phyloP scores from a whole-genome alignment of 768 basidiomycete species.

The Grammothele lineata region DNA sequence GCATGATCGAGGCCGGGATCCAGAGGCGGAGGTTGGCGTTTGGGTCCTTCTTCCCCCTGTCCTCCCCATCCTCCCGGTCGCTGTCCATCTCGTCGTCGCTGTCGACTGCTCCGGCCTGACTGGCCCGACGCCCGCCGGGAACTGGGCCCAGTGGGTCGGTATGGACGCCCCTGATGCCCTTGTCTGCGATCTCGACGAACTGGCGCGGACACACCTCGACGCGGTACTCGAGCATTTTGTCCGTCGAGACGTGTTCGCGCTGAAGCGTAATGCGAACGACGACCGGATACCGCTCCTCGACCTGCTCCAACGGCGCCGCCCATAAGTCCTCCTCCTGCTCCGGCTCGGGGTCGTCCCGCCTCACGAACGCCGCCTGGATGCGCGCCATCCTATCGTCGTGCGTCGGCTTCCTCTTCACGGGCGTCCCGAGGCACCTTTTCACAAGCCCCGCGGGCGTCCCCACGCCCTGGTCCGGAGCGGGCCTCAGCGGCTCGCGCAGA shows the following conservation, averaged over 20 bases:
- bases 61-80: slow-evolving; percentile 1
- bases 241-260: slow-evolving; percentile 37
- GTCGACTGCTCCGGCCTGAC: too few species aligned
- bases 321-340: not conserved
- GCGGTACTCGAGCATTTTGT: slow-evolving; percentile 39
- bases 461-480: slow-evolving; percentile 13
- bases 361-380: slow-evolving; percentile 19
- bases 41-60: slow-evolving; percentile 19
- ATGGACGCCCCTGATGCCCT: slow-evolving; percentile 28
- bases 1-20: slow-evolving; percentile 40
- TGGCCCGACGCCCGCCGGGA: not conserved
- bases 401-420: not conserved
- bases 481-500: slow-evolving; percentile 23
- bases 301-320: not conserved
- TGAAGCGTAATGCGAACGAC: slow-evolving; percentile 32
- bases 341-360: slow-evolving; percentile 2
- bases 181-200: slow-evolving; percentile 29
- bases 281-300: slow-evolving; percentile 18
- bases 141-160: slow-evolving; percentile 9
- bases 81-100: not conserved
- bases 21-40: slow-evolving; percentile 34
- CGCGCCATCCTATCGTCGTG: slow-evolving; percentile 8
- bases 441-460: slow-evolving; percentile 22
- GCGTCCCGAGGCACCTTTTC: slow-evolving; percentile 10
- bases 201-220: slow-evolving; percentile 33